Base-by-base conservation (phyloP, 768 basidiomycete genomes). In the Calocera viscosa region DNA sequence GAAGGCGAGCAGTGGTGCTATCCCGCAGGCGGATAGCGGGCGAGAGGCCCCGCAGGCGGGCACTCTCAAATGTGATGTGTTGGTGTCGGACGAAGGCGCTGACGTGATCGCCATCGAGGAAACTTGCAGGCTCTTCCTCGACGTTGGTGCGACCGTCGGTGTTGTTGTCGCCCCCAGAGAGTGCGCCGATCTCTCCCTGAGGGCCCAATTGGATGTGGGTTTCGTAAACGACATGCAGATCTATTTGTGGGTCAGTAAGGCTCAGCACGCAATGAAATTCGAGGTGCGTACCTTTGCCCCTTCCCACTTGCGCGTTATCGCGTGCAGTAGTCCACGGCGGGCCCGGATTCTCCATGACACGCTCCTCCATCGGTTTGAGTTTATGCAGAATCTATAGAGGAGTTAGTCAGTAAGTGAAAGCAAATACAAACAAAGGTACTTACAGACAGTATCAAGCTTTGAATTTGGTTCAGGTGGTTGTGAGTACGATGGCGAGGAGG, bases 1-100 rank as follows among this genome's bases (percentile, higher is more conserved):
- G 14, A 11, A 14, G 53, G 53, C 5, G 53, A 60, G 53, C 26
- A 30, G 14, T 14, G 2, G 14, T 5, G 19, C 49, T 49, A 49
- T n/a, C 49, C 49, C 24, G 49, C 49, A 49, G 49, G 49, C 49
- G 24, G 49, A n/a, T n/a, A n/a, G n/a, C n/a, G n/a, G n/a, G 49
- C 49, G 24, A 7, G 49, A 16, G 49, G 49, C 49, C 24, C 49
- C 24, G 49, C 49, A 49, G 49, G 49, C 24, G 49, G 24, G 49
- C 49, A 26, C 49, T 16, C 24, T 8, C 49, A 16, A 49, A 49
- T 16, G 49, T 14, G 49, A 49, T 49, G 49, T 49, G 49, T 11
- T 49, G 53, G 11, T 60, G 30, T 30, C 53, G 19, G 53, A 32
- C 26, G 2, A 3, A 12, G 7, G 26, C 7, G 30, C 53, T 26